Evolutionary conservation across 176 grass and related monocot genomes (phyloP).

Genomic region (Poa annua): DNA sequence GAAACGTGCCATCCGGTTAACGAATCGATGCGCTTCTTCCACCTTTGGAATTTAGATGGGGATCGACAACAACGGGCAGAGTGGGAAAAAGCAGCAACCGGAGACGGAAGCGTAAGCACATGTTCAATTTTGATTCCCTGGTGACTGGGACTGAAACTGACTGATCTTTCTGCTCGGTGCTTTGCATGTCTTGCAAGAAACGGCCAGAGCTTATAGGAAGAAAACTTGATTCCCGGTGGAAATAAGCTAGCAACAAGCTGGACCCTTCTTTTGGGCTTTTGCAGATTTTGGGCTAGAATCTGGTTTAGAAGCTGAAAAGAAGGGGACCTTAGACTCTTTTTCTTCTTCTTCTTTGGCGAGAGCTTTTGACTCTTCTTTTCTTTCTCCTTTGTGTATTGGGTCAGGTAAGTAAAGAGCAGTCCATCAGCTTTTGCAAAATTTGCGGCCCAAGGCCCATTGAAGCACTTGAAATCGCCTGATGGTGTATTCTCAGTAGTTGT

Average conservation of each 20-base stretch:
- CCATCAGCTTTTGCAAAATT: neutral
- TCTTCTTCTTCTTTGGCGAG: too few species aligned
- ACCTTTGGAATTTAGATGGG: neutral
- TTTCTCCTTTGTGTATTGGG: neutral
- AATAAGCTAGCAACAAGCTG: too few species aligned
- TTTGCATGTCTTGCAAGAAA: slow-evolving; percentile 24
- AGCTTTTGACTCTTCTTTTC: neutral
- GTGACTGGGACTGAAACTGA: neutral
- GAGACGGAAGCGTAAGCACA: neutral
- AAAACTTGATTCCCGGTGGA: too few species aligned
- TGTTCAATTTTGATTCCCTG: neutral
- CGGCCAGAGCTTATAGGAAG: too few species aligned
- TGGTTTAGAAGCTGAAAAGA: too few species aligned
- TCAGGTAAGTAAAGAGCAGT: too few species aligned
- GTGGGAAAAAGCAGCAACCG: neutral
- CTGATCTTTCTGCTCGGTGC: neutral
- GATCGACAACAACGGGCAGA: slow-evolving; percentile 5
- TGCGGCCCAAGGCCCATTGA: neutral
- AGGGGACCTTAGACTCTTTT: too few species aligned
- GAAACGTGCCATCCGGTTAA: slow-evolving; percentile 26
- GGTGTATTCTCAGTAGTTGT: too few species aligned
- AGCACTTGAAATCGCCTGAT: too few species aligned
- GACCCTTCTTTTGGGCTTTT: too few species aligned
- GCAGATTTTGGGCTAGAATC: too few species aligned
- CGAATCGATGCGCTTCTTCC: slow-evolving; percentile 11